These are phyloP conservation scores for Metschnikowia reukaufii DNA, from an alignment of 805 yeast genomes.

Conservation along the genomic window DNA sequence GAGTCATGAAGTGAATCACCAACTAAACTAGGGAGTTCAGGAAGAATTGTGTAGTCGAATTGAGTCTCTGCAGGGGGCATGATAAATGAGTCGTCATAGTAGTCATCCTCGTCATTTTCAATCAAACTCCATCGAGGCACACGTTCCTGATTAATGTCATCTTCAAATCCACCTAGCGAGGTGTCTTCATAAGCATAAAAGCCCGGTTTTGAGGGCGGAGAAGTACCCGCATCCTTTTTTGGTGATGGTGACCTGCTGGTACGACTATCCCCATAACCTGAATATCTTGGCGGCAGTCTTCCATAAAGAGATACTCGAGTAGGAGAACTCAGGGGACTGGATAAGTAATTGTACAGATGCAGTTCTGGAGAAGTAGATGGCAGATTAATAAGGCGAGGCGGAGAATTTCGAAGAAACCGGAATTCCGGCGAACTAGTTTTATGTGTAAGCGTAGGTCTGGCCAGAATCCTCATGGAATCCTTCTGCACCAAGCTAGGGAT, in stretches of 20 bases:
- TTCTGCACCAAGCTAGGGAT: conserved; percentile 16
- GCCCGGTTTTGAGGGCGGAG: conserved; percentile 14
- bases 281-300: conserved; percentile 12
- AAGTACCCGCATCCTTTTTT: conserved; percentile 26
- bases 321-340: conserved; percentile 21
- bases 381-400: conserved; percentile 8
- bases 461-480: conserved; percentile 7
- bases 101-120: conserved; percentile 17
- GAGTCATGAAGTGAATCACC: neutral
- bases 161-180: conserved; percentile 9
- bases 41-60: conserved; percentile 38
- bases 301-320: conserved; percentile 10
- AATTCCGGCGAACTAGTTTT: conserved; percentile 10
- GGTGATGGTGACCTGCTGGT: conserved; percentile 34
- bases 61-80: conserved; percentile 23
- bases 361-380: conserved; percentile 20
- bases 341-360: conserved; percentile 5
- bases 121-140: conserved; percentile 19
- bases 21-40: conserved; percentile 29
- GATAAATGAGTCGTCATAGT: conserved; percentile 18
- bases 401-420: conserved; percentile 12
- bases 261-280: conserved; percentile 17
- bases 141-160: conserved; percentile 16
- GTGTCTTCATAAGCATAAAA: conserved; percentile 12
- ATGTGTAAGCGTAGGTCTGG: conserved; percentile 4